A percentile compares a stretch with the other conserved stretches of the same genome.
phyloP scores from a whole-genome alignment of 192 early-diverging fungal species.

The Radiomyces spectabilis region DNA sequence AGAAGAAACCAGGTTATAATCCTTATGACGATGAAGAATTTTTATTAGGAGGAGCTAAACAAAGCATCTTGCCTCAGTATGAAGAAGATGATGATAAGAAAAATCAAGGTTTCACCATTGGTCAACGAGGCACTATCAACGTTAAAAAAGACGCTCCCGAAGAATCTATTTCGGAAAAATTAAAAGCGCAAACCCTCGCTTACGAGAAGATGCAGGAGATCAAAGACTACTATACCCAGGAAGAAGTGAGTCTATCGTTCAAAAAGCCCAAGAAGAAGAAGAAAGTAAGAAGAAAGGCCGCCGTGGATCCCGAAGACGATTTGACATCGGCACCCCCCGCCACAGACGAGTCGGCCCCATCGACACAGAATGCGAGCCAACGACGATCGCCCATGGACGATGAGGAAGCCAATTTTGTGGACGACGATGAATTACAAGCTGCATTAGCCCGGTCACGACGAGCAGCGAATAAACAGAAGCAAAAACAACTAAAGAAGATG shows the following conservation, averaged over 20 bases:
- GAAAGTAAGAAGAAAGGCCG: conserved; percentile 46
- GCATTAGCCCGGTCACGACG: conserved; percentile 74
- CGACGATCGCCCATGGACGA: neutral
- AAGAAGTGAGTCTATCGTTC: conserved; percentile 70
- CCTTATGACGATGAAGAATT: conserved; percentile 75
- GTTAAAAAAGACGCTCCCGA: neutral
- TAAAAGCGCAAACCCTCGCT: conserved; percentile 41
- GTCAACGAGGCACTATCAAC: conserved; percentile 32
- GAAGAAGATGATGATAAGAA: conserved; percentile 76
- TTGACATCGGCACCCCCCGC: conserved; percentile 11
- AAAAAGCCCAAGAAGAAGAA: conserved; percentile 74
- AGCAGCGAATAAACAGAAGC: conserved; percentile 46
- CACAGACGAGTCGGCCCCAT: neutral
- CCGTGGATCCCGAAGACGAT: conserved; percentile 39
- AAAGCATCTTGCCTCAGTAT: conserved; percentile 64
- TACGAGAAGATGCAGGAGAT: conserved; percentile 59
- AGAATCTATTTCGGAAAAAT: conserved; percentile 32
- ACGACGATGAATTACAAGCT: conserved; percentile 89
- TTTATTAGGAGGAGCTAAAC: conserved; percentile 34
- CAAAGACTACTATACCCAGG: conserved; percentile 86
- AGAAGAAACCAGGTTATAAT: conserved; percentile 57
- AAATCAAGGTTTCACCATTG: conserved; percentile 51
- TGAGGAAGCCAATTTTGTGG: conserved; percentile 75
- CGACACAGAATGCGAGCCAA: neutral
- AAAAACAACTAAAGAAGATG: conserved; percentile 26